phyloP scores from a whole-genome alignment of 2,329 filamentous ascomycete genomes.

The Fulvia fulva region DNA sequence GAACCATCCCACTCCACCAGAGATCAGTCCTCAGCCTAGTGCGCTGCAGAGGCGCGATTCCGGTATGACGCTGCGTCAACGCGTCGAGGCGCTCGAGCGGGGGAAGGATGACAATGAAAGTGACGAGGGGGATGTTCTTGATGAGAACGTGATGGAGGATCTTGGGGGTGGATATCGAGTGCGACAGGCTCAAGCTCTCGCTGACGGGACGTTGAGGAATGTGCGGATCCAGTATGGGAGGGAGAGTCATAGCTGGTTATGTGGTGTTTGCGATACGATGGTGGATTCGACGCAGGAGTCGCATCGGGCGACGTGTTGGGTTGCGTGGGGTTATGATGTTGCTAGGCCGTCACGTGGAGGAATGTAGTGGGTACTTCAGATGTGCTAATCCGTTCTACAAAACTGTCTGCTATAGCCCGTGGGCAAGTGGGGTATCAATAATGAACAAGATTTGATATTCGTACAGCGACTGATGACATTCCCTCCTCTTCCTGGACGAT shows the following conservation, averaged over 20 bases:
- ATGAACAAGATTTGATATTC: not conserved
- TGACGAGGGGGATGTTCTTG: not conserved
- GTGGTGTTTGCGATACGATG: not conserved
- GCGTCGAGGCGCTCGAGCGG: not conserved
- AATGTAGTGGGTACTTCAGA: not conserved
- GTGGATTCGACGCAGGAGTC: not conserved
- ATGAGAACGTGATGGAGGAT: not conserved
- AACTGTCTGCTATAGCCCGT: not conserved
- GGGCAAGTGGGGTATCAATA: not conserved
- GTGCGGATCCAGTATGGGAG: not conserved
- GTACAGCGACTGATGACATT: not conserved
- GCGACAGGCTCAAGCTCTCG: not conserved
- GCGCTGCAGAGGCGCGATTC: not conserved
- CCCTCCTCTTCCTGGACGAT: not conserved
- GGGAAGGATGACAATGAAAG: not conserved
- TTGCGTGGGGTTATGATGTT: not conserved
- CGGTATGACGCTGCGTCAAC: not conserved
- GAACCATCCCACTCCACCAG: not conserved
- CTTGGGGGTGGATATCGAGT: not conserved
- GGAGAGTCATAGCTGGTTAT: not conserved
- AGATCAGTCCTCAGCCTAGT: no score
- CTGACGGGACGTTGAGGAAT: not conserved
- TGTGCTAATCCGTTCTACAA: not conserved
- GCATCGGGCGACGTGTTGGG: not conserved
- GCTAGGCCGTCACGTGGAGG: not conserved